Evolutionary conservation across 768 basidiomycete species (phyloP).

Genomic region (Agrocybe pediades): DNA sequence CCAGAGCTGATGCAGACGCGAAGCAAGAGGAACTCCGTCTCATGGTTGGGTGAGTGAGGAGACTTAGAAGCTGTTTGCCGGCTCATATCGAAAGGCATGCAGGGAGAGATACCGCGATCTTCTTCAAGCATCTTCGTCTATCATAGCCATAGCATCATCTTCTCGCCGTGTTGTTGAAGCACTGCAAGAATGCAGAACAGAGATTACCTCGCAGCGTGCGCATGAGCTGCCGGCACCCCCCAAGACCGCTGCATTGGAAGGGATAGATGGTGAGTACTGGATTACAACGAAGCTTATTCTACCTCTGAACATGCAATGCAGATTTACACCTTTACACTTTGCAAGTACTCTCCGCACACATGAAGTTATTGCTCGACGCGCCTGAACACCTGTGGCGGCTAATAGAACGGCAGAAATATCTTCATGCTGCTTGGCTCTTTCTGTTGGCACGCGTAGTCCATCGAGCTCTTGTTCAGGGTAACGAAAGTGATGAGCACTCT

Average conservation of each 20-base stretch:
- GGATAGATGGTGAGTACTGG: conserved; percentile 39
- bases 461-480: conserved; percentile 64
- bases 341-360: conserved; percentile 81
- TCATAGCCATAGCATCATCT: conserved; percentile 73
- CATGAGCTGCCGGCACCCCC: conserved; percentile 45
- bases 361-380: conserved; percentile 89
- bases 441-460: conserved; percentile 85
- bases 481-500: conserved; percentile 62
- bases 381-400: conserved; percentile 92
- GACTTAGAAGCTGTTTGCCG: conserved; percentile 17
- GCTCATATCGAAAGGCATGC: conserved; percentile 49
- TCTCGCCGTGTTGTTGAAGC: conserved; percentile 65
- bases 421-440: conserved; percentile 88
- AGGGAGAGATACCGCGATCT: conserved; percentile 92
- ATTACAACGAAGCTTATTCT: background rate
- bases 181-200: conserved; percentile 60
- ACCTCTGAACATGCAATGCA: conserved; percentile 22
- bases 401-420: conserved; percentile 76
- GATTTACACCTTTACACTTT: conserved; percentile 69
- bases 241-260: conserved; percentile 36
- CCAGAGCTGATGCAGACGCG: conserved; percentile 78
- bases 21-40: conserved; percentile 87
- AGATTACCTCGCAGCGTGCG: conserved; percentile 51
- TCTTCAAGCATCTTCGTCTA: conserved; percentile 83
- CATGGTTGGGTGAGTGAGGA: conserved; percentile 91